Evolutionary conservation across 257 asterid genomes (phyloP).

Genomic region (Rauvolfia tetraphylla): DNA sequence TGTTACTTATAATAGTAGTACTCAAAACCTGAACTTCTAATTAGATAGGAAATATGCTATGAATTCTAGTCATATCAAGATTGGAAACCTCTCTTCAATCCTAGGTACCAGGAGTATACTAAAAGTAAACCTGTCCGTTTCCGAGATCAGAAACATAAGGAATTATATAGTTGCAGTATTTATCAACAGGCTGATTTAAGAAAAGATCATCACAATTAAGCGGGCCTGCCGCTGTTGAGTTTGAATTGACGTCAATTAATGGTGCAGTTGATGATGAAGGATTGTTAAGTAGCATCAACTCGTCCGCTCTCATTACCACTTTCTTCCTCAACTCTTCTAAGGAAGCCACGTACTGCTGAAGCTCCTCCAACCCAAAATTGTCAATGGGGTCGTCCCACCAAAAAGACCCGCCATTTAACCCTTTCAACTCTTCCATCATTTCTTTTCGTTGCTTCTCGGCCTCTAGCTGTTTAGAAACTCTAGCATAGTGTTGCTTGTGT

Average conservation of each 20-base stretch:
- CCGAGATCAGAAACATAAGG: slow-evolving; percentile 13
- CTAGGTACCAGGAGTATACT: too few relatives aligned
- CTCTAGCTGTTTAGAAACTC: slow-evolving; percentile 27
- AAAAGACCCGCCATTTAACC: neutral
- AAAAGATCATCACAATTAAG: slow-evolving; percentile 9
- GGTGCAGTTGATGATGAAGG: slow-evolving; percentile 4
- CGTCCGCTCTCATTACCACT: slow-evolving; percentile 23
- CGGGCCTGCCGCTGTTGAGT: neutral
- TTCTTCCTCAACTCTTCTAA: slow-evolving; percentile 33
- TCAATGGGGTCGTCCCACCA: slow-evolving; percentile 46
- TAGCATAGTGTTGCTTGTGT: slow-evolving; percentile 18
- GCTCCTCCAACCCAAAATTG: slow-evolving; percentile 34
- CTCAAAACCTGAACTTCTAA: too few relatives aligned
- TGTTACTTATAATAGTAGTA: too few relatives aligned
- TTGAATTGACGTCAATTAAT: slow-evolving; percentile 4
- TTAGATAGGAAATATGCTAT: too few relatives aligned
- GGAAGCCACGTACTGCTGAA: slow-evolving; percentile 33
- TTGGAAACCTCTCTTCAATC: too few relatives aligned
- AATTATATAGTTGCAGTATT: too few relatives aligned
- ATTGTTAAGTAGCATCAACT: slow-evolving; percentile 15
- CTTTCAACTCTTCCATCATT: slow-evolving; percentile 6
- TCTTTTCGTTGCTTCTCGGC: slow-evolving; percentile 19
- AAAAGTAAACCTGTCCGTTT: slow-evolving; percentile 12
- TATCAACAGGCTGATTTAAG: neutral
- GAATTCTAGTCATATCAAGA: too few relatives aligned